phyloP scores from a whole-genome alignment of 371 early-diverging fungal species.

The Catenaria anguillulae region DNA sequence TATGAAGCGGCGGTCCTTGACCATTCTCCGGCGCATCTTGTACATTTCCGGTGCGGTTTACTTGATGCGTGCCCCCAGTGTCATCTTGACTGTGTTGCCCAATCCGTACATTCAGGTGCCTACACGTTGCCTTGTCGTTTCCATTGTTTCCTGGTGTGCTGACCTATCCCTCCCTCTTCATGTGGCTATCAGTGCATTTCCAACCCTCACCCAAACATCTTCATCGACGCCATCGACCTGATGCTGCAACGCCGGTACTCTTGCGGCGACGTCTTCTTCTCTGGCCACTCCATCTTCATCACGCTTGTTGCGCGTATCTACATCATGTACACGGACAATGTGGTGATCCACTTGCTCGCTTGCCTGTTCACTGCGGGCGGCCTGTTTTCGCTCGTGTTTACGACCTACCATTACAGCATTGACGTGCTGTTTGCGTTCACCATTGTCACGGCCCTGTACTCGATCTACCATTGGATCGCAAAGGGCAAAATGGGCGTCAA shows the following conservation, averaged over 20 bases:
- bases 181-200: neutral
- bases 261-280: slow-evolving; percentile 4
- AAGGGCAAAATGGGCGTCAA: neutral
- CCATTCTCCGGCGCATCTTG: neutral
- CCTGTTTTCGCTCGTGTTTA: neutral
- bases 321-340: neutral
- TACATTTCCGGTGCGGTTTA: neutral
- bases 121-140: no score
- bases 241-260: neutral
- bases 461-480: slow-evolving; percentile 5
- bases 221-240: neutral
- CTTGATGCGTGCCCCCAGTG: neutral
- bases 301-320: neutral
- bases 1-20: neutral
- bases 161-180: neutral
- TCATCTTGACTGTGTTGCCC: slow-evolving; percentile 2
- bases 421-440: neutral
- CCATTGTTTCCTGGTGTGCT: no score
- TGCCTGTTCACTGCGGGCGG: neutral
- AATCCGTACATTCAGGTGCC: neutral
- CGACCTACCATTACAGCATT: slow-evolving; percentile 4
- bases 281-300: slow-evolving; percentile 4
- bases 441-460: neutral
- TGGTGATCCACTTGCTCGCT: neutral
- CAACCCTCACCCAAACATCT: neutral